These are phyloP conservation scores for Chalciporus chontae DNA, from an alignment of 768 basidiomycete genomes.

Conservation along the genomic window DNA sequence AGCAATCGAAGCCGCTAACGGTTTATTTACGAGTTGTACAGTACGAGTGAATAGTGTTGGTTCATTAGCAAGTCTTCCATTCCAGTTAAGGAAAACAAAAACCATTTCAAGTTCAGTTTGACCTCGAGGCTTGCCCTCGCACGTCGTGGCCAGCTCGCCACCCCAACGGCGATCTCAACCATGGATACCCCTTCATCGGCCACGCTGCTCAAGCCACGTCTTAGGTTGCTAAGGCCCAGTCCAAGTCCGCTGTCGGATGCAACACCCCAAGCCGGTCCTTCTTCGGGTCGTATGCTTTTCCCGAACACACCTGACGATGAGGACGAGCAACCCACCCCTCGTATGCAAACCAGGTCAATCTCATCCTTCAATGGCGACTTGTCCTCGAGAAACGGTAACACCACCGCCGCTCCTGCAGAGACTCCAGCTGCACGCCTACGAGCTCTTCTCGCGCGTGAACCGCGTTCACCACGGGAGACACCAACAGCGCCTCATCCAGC, in stretches of 20 bases:
- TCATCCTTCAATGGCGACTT: conserved; percentile 8
- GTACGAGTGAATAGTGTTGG: too few relatives aligned
- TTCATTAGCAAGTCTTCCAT: neutral
- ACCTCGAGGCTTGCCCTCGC: conserved; percentile 19
- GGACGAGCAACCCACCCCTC: conserved; percentile 30
- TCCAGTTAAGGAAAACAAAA: conserved; percentile 15
- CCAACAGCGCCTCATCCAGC: conserved; percentile 25
- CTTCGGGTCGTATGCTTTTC: conserved; percentile 14
- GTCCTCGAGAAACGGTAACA: conserved; percentile 2
- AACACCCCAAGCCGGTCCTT: conserved; percentile 22
- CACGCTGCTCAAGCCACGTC: conserved; percentile 17
- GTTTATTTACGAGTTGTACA: too few relatives aligned
- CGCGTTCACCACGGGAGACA: conserved; percentile 34
- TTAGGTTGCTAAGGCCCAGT: conserved; percentile 19
- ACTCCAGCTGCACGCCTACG: conserved; percentile 63
- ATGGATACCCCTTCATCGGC: conserved; percentile 19
- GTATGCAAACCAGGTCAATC: conserved; percentile 22
- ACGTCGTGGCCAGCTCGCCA: conserved; percentile 8
- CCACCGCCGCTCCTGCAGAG: conserved; percentile 26
- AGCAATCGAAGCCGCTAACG: too few relatives aligned
- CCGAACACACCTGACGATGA: conserved; percentile 21
- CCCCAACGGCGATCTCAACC: conserved; percentile 7
- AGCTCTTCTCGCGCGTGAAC: conserved; percentile 53
- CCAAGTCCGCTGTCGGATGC: conserved; percentile 15
- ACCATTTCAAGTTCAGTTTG: neutral